A percentile compares a stretch with the other conserved stretches of the same genome.
Conservation (phyloP, 768 basidiomycete species). For the Psilocybe cubensis region DNA sequence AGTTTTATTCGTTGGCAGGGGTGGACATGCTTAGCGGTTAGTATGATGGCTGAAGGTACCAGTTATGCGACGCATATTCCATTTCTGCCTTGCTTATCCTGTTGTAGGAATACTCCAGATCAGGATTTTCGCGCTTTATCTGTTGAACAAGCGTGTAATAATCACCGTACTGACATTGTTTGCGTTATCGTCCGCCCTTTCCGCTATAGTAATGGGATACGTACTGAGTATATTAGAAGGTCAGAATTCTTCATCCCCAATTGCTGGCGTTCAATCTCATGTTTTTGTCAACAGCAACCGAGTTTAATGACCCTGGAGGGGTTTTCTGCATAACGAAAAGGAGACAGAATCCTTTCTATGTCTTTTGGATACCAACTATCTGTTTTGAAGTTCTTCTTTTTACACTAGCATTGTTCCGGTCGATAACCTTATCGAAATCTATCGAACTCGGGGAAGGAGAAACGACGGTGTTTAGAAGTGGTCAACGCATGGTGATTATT, state of each 20-base stretch:
- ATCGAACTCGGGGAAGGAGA: background rate
- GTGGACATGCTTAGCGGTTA: background rate
- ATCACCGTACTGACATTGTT: background rate
- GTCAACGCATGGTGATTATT: background rate
- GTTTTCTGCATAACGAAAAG: background rate
- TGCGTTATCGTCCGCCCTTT: background rate
- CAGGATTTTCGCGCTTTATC: background rate
- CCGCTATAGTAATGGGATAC: background rate
- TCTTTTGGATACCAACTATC: background rate
- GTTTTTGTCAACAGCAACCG: background rate
- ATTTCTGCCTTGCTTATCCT: background rate
- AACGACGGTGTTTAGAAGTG: background rate
- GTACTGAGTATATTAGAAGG: background rate
- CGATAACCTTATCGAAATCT: background rate
- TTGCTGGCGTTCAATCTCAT: background rate
- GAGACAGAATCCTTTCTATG: background rate
- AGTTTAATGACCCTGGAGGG: background rate
- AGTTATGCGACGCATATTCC: background rate
- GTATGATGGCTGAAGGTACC: background rate
- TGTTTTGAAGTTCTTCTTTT: background rate
- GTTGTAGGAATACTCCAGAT: background rate
- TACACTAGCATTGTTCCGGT: background rate
- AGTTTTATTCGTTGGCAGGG: background rate
- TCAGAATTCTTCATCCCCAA: background rate
- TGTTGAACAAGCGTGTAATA: background rate